phyloP scores from a whole-genome alignment of 2,329 filamentous ascomycete species.

The Diaporthe citri region DNA sequence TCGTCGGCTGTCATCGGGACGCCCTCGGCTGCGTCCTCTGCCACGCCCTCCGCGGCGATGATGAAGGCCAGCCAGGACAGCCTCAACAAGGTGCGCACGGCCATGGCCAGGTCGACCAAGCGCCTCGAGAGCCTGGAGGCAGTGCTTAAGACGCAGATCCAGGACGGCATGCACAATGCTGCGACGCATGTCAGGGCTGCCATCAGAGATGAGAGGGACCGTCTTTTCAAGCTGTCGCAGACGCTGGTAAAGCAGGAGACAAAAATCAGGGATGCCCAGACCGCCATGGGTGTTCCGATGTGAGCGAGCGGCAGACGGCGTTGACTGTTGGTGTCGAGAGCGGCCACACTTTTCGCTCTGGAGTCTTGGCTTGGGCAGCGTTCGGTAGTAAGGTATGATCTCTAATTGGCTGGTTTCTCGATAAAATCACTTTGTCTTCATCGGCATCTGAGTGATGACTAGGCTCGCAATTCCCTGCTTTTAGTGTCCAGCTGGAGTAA shows the following conservation, averaged over 20 bases:
- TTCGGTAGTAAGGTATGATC: too few relatives aligned
- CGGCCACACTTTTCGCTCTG: background rate
- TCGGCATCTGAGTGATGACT: background rate
- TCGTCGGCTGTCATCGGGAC: background rate
- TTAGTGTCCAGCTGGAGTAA: too few relatives aligned
- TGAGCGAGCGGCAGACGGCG: background rate
- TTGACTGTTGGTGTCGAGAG: background rate
- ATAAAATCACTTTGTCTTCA: background rate
- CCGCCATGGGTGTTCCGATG: slow-evolving; percentile 21
- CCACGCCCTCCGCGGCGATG: background rate
- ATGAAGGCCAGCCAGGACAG: slow-evolving; percentile 38
- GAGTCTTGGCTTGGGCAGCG: background rate
- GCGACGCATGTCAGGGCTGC: slow-evolving; percentile 37
- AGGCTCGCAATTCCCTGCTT: too few relatives aligned
- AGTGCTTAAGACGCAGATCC: slow-evolving; percentile 39
- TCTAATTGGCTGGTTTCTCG: background rate
- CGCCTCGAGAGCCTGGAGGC: slow-evolving; percentile 38
- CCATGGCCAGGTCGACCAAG: slow-evolving; percentile 37
- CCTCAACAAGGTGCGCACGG: slow-evolving; percentile 38
- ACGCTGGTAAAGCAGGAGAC: slow-evolving; percentile 38
- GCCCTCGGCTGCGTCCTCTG: background rate
- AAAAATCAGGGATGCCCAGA: slow-evolving; percentile 33
- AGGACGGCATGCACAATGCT: slow-evolving; percentile 40
- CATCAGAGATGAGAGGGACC: slow-evolving; percentile 36
- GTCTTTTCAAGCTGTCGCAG: slow-evolving; percentile 38